Base-by-base conservation (phyloP, 495 filamentous ascomycete species). In the Penicillium ochrochloron region DNA sequence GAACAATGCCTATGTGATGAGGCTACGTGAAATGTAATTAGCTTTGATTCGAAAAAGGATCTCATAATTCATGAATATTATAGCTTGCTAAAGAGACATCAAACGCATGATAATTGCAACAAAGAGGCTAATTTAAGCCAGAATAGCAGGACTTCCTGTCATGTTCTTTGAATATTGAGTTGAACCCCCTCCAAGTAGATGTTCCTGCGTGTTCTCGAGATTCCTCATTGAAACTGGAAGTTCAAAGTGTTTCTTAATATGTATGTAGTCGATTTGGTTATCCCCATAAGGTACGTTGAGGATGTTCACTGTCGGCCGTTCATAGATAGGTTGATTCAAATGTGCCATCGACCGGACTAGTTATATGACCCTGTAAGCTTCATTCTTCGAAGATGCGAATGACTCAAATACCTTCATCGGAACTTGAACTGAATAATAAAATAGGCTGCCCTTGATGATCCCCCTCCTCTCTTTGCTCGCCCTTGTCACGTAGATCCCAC, bases 271-370 rank as follows among this genome's bases (percentile, higher is more conserved):
- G 1, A 51, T 23, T 2, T 44, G 42, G 9, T 42, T 34, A 25
- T 70, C 60, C 5, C 62, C 70, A 23, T 56, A 64, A 1, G 63
- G 58, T 6, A 39, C 48, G 48, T 73, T 73, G 5, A 71, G 54
- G 35, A 73, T 73, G 61, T 69, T 73, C 15, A 73, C 70, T 17
- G 70, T 73, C 11, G 61, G 58, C 31, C 68, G 68, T 46, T 31
- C 53, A 15, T 35, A 34, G 19, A 65, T 31, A 0, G 66, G 50
- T 29, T 64, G 62, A 34, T 52, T 57, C 1, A 55, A 35, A 19
- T 23, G n/a, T 10, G 23, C 27, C 57, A 59, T 25, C 50, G 59
- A 60, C 14, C 23, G 59, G 44, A 39, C 48, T 51, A 25, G n/a
- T n/a, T 25, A n/a, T 21, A 27, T 27, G 25, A 48, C 15, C 5